Evolutionary conservation across 192 early-diverging fungal species (phyloP), one percentile per base, ranked within the genome.

Genomic region (Dimargaris cristalligena): DNA sequence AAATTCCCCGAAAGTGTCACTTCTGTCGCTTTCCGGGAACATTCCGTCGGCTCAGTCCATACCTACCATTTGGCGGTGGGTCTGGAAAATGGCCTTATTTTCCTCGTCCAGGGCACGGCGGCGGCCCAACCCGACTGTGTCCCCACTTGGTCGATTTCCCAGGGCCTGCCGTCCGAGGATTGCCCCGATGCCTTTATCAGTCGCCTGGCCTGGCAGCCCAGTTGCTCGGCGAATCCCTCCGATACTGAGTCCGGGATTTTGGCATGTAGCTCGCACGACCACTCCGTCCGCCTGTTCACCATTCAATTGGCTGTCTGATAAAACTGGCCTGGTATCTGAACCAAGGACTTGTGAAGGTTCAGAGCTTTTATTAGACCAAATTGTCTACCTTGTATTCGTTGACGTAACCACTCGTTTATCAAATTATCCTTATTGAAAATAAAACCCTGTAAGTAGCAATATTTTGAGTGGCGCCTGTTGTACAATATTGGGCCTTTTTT

Each of bases 1-100:
- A 84, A 88, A 46, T 80, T 88, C 51, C 74, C 84, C 0, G 89
- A 86, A 23, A 72, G 85, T 18, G 84, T 93, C 11, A 97, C 92
- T 2, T 81, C 91, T 9, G 65, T 95, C 8, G 89, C 87, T 54
- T 85, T 95, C 78, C 74, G 81, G 3, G n/a, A n/a, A n/a, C n/a
- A n/a, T n/a, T n/a, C 82, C 80, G 28, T 62, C 9, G 31, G 47
- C 20, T 44, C 0, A 28, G 51, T 61, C 63, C 56, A 30, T 71
- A 72, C 77, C 23, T 84, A 93, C 69, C 62, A 83, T 4, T 57
- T 96, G 45, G 90, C 89, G 26, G 77, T 79, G 28, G 94, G 90
- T 31, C 67, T 89, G 56, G 94, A 97, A 67, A 78, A 80, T 63
- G 94, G 94, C 0, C 66, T 76, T 2, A 72, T 94, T 13, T 33